Conservation (phyloP, 2,329 filamentous ascomycete species). For the Clonostachys rosea region DNA sequence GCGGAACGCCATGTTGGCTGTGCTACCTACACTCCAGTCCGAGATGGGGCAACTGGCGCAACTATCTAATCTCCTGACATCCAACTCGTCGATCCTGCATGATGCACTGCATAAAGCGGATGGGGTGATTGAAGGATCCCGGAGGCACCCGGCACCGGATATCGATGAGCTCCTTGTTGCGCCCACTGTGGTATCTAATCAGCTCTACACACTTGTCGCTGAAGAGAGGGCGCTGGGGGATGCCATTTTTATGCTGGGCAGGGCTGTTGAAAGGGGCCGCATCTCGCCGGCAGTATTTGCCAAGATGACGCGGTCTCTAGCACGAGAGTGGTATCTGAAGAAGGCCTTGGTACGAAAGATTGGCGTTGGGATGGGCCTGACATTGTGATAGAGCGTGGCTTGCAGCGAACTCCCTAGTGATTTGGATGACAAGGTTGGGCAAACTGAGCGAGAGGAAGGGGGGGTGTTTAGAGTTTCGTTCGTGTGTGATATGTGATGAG, state of each 20-base stretch:
- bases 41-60: slow-evolving; percentile 70
- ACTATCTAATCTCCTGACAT: slow-evolving; percentile 65
- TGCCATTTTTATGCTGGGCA: slow-evolving; percentile 76
- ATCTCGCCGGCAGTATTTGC: slow-evolving; percentile 71
- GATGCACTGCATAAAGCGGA: slow-evolving; percentile 77
- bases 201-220: slow-evolving; percentile 83
- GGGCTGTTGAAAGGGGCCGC: slow-evolving; percentile 69
- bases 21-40: slow-evolving; percentile 64
- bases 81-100: slow-evolving; percentile 75
- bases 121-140: slow-evolving; percentile 68
- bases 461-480: no score
- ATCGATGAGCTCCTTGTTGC: slow-evolving; percentile 93
- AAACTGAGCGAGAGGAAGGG: no score
- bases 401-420: no score
- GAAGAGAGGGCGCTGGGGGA: slow-evolving; percentile 86
- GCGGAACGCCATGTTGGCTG: slow-evolving; percentile 67
- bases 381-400: neutral
- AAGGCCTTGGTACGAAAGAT: slow-evolving; percentile 79
- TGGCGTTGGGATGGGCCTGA: slow-evolving; percentile 68
- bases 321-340: slow-evolving; percentile 78
- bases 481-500: no score
- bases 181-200: slow-evolving; percentile 86
- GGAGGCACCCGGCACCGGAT: slow-evolving; percentile 62
- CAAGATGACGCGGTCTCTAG: slow-evolving; percentile 69
- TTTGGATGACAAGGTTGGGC: no score